Conservation (phyloP, 2,329 filamentous ascomycete genomes). For the Clarireedia paspali region DNA sequence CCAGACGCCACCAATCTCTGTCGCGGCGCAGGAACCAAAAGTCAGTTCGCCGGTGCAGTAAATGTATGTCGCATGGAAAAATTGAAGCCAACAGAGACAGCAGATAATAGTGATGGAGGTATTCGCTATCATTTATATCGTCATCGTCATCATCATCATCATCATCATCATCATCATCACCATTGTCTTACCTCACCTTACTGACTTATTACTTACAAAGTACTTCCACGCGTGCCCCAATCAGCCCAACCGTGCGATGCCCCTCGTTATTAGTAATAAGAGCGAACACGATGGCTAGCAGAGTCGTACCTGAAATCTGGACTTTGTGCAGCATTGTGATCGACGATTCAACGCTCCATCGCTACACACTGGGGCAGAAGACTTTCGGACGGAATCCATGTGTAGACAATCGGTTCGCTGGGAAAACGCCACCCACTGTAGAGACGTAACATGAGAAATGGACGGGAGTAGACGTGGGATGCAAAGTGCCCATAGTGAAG, state of each 20-base stretch:
- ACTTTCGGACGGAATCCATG: not conserved
- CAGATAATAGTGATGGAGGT: not conserved
- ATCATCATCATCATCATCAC: too few species aligned
- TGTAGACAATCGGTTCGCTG: not conserved
- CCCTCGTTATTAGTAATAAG: too few species aligned
- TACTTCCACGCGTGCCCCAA: not conserved
- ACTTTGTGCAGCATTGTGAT: not conserved
- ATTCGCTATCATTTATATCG: too few species aligned
- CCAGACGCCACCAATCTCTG: not conserved
- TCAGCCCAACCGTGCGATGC: not conserved
- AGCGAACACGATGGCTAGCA: not conserved
- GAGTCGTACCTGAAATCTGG: not conserved
- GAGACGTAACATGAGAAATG: not conserved
- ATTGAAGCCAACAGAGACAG: not conserved
- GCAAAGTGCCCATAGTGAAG: too few species aligned
- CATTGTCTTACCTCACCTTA: not conserved
- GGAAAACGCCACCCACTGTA: not conserved
- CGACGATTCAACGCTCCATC: not conserved
- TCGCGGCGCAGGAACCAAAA: slow-evolving; percentile 7
- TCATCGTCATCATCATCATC: not conserved
- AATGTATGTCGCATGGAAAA: too few species aligned
- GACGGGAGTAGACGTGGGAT: too few species aligned
- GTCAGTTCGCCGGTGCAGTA: too few species aligned
- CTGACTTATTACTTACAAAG: not conserved
- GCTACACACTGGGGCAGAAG: not conserved